A percentile compares a stretch with the other conserved stretches of the same genome.
Evolutionary conservation across 139 green algal genomes (phyloP).

Genomic region (Marvania coccoides): DNA sequence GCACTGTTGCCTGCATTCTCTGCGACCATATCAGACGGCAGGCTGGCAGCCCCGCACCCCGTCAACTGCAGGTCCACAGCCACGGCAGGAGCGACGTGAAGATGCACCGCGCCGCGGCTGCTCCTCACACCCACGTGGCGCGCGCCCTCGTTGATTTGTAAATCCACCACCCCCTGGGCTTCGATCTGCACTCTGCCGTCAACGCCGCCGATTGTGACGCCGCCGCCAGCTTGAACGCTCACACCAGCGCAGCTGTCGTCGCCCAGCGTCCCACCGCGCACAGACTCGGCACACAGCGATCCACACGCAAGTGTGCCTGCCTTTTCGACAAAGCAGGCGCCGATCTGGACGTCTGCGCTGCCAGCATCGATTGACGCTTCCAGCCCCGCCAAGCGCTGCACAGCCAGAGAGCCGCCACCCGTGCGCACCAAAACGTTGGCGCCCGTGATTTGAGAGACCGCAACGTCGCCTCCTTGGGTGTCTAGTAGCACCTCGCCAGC

Average conservation of each 20-base stretch:
- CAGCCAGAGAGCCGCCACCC: background rate
- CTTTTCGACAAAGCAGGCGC: conserved; percentile 16
- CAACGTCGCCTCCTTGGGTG: conserved; percentile 5
- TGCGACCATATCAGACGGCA: no score
- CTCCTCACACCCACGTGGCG: background rate
- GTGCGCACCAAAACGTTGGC: background rate
- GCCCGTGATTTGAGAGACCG: background rate
- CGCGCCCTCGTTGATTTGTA: background rate
- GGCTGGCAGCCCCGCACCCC: background rate
- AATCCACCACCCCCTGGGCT: background rate
- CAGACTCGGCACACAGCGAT: background rate
- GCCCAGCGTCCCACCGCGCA: background rate
- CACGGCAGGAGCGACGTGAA: background rate
- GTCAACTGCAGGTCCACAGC: background rate
- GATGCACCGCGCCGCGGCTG: background rate
- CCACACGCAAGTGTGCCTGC: background rate
- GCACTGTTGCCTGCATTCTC: no score
- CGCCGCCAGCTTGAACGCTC: background rate
- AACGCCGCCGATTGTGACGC: background rate
- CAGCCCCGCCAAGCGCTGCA: conserved; percentile 6
- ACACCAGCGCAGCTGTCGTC: background rate
- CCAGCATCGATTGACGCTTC: background rate
- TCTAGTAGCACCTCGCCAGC: background rate
- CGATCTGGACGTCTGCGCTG: background rate
- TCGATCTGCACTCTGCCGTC: background rate